Base-by-base conservation (phyloP, 2,329 filamentous ascomycete genomes). In the Blumeria hordei region DNA sequence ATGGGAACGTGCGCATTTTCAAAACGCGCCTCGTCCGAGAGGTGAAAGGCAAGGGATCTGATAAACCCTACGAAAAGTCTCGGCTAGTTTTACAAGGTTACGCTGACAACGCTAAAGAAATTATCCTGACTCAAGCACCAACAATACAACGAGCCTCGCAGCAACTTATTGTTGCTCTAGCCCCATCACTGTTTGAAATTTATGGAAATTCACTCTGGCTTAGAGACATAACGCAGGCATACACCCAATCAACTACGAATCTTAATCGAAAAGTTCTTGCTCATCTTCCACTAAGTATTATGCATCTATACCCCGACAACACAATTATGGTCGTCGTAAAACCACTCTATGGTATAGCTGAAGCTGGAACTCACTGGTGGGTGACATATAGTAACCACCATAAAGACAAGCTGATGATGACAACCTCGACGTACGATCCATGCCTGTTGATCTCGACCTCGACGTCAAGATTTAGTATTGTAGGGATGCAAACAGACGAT, bases 131-230 rank as follows among this genome's bases (percentile, higher is more conserved):
- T 4, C 32, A 56, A 50, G 54, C 43, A n/a, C 54, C 35, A n/a
- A 56, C 51, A 44, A 57, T 57, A 12, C 41, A 56, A 49, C 35
- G 49, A 32, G 45, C 47, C 6, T 56, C 37, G 32, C 32, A 57
- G 44, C 11, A 54, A 28, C 6, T 54, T 14, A 21, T 57, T 21
- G 6, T 57, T 6, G 43, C n/a, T 18, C 18, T 52, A 36, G 11
- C 49, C n/a, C 49, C 49, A 1, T 28, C 49, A 36, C 33, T 52
- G 10, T 34, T 36, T 8, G 36, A 52, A 16, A 6, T 14, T 2
- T 12, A 18, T 35, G 36, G 28, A 10, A 49, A 32, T 49, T 28
- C 21, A 28, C 28, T 49, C 9, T 49, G 44, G 44, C 44, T 49
- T n/a, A 18, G 44, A 10, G 49, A 52, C 16, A 52, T 35, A 9